Conservation (phyloP, 495 filamentous ascomycete species). For the Cladorrhinum samala region DNA sequence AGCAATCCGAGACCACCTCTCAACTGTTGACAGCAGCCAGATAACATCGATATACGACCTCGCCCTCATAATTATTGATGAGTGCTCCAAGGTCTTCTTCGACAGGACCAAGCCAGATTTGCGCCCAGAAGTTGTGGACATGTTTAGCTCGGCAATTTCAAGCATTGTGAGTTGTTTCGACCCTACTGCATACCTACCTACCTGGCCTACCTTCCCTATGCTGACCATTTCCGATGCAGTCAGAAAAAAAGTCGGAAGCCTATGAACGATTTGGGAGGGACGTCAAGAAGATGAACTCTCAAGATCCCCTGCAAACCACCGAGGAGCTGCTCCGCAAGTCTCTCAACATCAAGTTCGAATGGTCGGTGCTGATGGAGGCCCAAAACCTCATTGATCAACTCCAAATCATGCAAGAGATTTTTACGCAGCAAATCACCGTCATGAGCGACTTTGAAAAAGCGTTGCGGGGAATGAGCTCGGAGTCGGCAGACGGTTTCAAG, state of each 20-base stretch:
- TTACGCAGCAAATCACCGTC: slow-evolving; percentile 57
- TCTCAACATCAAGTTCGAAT: slow-evolving; percentile 65
- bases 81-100: slow-evolving; percentile 39
- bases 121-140: slow-evolving; percentile 61
- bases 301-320: slow-evolving; percentile 27
- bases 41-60: slow-evolving; percentile 63
- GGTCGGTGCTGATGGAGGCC: slow-evolving; percentile 55
- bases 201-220: too few species aligned
- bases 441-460: slow-evolving; percentile 56
- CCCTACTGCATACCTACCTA: background rate
- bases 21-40: slow-evolving; percentile 40
- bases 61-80: slow-evolving; percentile 42
- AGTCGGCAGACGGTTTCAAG: slow-evolving; percentile 3
- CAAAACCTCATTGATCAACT: slow-evolving; percentile 46
- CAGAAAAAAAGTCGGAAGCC: slow-evolving; percentile 23
- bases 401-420: slow-evolving; percentile 61
- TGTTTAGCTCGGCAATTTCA: slow-evolving; percentile 54
- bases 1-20: slow-evolving; percentile 30
- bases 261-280: slow-evolving; percentile 21
- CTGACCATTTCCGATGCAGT: background rate
- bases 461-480: slow-evolving; percentile 9
- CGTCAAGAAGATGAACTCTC: slow-evolving; percentile 26
- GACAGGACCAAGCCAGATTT: slow-evolving; percentile 54
- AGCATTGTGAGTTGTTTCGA: slow-evolving; percentile 28
- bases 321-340: slow-evolving; percentile 42